These are phyloP conservation scores for Suillus lakei DNA, from an alignment of 768 basidiomycete genomes.

Conservation along the genomic window DNA sequence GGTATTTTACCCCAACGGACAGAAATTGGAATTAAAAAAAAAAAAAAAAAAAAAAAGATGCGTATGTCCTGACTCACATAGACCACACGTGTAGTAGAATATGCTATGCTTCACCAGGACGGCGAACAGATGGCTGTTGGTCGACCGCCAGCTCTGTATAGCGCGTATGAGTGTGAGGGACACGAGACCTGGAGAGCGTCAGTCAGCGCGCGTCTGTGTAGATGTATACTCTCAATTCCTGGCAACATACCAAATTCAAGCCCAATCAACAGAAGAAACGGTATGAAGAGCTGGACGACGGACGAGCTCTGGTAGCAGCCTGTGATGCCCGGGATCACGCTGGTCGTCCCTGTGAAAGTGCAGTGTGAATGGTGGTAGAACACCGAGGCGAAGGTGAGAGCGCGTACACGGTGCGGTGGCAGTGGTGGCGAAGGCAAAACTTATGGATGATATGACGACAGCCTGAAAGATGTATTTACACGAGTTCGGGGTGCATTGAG, in stretches of 20 bases:
- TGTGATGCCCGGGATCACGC: background rate
- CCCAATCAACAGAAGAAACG: background rate
- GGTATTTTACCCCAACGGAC: too few relatives aligned
- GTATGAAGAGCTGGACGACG: background rate
- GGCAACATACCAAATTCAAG: background rate
- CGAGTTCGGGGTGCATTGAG: background rate
- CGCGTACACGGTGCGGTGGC: constrained; percentile 5
- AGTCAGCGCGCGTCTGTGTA: background rate
- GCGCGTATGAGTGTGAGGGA: background rate
- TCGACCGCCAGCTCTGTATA: constrained; percentile 2
- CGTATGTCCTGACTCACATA: background rate
- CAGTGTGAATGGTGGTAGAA: background rate
- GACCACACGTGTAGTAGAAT: constrained; percentile 1
- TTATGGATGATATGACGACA: background rate
- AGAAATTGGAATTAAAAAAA: too few relatives aligned
- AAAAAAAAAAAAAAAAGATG: too few relatives aligned
- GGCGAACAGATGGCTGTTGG: background rate
- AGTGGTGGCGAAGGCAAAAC: background rate
- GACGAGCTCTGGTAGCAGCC: background rate
- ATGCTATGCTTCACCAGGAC: background rate
- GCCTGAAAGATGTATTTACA: background rate
- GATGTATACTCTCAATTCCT: background rate
- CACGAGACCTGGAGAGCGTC: background rate
- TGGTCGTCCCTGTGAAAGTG: background rate
- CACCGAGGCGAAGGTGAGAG: too few relatives aligned